Conservation (phyloP, 345 rosid genomes). For the Gossypium arboreum region DNA sequence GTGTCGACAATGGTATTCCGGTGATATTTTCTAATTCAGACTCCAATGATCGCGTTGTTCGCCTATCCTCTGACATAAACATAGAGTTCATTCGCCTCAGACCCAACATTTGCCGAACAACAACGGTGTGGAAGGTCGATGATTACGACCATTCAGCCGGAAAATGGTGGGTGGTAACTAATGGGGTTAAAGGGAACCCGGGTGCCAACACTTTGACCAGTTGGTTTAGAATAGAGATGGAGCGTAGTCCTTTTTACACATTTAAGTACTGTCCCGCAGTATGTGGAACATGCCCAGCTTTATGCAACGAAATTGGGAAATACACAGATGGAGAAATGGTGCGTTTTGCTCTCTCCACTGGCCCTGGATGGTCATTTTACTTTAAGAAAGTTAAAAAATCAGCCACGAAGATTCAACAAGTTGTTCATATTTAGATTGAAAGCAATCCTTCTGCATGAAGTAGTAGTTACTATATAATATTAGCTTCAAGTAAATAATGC, state of each 20-base stretch:
- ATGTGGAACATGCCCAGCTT: neutral
- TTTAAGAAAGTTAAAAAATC: neutral
- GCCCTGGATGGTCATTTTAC: neutral
- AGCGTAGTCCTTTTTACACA: no score
- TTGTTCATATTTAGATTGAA: neutral
- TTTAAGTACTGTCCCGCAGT: neutral
- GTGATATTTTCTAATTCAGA: neutral
- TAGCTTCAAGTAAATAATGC: no score
- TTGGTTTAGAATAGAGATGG: conserved; percentile 5
- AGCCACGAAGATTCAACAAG: neutral
- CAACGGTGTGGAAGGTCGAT: neutral
- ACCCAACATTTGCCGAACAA: neutral
- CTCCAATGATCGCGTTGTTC: neutral
- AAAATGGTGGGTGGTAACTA: neutral
- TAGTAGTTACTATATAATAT: neutral
- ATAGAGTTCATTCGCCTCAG: neutral
- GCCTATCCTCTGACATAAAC: neutral
- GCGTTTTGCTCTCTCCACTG: neutral
- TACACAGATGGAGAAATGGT: neutral
- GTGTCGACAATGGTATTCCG: neutral
- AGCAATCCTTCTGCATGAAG: neutral
- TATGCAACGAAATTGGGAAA: neutral
- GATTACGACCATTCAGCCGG: neutral
- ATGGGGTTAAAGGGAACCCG: neutral
- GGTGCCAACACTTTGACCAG: neutral